Conservation (phyloP, 805 yeast genomes). For the Saturnispora saitoi region DNA sequence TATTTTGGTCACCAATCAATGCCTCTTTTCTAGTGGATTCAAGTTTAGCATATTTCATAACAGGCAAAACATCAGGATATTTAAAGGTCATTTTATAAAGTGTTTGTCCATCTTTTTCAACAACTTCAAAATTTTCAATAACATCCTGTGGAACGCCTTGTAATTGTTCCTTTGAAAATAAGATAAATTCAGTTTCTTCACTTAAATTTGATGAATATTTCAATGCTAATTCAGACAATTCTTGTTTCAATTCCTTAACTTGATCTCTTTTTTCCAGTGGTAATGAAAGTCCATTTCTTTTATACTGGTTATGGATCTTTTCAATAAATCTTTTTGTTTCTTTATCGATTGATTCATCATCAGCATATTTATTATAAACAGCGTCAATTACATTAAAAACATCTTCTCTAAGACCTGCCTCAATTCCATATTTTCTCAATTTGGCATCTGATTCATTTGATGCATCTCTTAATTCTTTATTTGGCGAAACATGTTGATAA, state of each 20-base stretch:
- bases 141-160: slow-evolving; percentile 67
- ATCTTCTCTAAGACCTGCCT: slow-evolving; percentile 56
- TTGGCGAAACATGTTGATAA: slow-evolving; percentile 62
- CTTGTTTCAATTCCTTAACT: slow-evolving; percentile 50
- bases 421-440: slow-evolving; percentile 51
- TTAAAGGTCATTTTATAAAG: slow-evolving; percentile 64
- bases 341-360: slow-evolving; percentile 30
- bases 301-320: slow-evolving; percentile 47
- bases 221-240: slow-evolving; percentile 43
- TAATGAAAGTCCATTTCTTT: slow-evolving; percentile 62
- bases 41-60: slow-evolving; percentile 59
- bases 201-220: slow-evolving; percentile 58
- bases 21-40: slow-evolving; percentile 61
- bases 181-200: slow-evolving; percentile 55
- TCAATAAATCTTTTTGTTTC: slow-evolving; percentile 52
- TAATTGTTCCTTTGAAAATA: slow-evolving; percentile 57
- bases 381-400: slow-evolving; percentile 51
- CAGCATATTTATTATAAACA: slow-evolving; percentile 35
- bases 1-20: slow-evolving; percentile 58
- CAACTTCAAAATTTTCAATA: slow-evolving; percentile 46
- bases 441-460: slow-evolving; percentile 54
- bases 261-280: slow-evolving; percentile 45
- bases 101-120: slow-evolving; percentile 29
- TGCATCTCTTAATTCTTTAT: slow-evolving; percentile 61
- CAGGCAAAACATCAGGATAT: slow-evolving; percentile 73